These are phyloP conservation scores for Podospora appendiculata DNA, from an alignment of 495 filamentous ascomycete genomes.

Conservation along the genomic window DNA sequence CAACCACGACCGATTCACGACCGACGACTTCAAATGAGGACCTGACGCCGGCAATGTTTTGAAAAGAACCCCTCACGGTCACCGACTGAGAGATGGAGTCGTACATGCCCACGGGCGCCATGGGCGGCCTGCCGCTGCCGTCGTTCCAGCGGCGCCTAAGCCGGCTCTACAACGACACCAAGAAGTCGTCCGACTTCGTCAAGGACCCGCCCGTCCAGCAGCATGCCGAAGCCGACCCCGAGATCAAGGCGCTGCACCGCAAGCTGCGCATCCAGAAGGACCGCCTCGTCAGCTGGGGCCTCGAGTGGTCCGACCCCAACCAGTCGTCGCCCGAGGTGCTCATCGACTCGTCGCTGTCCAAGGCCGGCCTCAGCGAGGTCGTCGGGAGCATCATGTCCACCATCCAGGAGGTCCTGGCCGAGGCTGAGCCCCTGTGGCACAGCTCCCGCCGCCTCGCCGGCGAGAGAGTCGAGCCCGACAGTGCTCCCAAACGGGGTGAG, in stretches of 20 bases:
- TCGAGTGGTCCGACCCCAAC: conserved; percentile 76
- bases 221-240: conserved; percentile 44
- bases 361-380: conserved; percentile 78
- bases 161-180: conserved; percentile 87
- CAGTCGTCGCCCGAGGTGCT: conserved; percentile 49
- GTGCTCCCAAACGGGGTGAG: conserved; percentile 29
- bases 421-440: conserved; percentile 73
- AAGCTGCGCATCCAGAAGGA: conserved; percentile 61
- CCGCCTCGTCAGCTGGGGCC: conserved; percentile 76
- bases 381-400: conserved; percentile 84
- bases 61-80: neutral
- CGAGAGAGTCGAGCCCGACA: conserved; percentile 31
- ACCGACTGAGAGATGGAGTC: conserved; percentile 32
- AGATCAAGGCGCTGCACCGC: conserved; percentile 47
- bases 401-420: conserved; percentile 79
- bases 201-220: conserved; percentile 53
- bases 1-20: no score
- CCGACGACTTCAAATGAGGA: no score
- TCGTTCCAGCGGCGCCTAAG: conserved; percentile 66
- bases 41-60: no score
- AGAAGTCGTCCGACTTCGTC: conserved; percentile 77
- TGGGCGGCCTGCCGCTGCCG: conserved; percentile 35
- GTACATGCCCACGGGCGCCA: conserved; percentile 23
- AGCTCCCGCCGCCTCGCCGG: conserved; percentile 36
- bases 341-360: conserved; percentile 77